These are phyloP conservation scores for Bipolaris bicolor DNA, from an alignment of 2,329 filamentous ascomycete genomes.

Conservation along the genomic window DNA sequence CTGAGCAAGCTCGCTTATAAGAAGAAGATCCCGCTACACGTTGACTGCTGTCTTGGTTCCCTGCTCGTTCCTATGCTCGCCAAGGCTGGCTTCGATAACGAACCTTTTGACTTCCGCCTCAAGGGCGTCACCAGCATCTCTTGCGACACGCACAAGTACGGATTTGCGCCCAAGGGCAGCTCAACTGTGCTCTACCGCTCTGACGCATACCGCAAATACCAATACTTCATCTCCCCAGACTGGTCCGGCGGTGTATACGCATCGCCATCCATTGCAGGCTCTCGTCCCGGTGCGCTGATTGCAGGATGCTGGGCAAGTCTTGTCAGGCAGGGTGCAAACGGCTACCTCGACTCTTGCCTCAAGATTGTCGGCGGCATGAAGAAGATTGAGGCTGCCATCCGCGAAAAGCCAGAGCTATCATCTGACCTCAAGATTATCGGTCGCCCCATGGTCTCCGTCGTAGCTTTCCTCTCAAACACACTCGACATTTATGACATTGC, in stretches of 20 bases:
- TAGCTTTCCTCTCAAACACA: slow-evolving; percentile 83
- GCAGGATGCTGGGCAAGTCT: slow-evolving; percentile 94
- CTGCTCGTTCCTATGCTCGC: slow-evolving; percentile 93
- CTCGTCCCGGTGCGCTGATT: slow-evolving; percentile 89
- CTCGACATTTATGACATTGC: slow-evolving; percentile 94
- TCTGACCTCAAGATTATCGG: slow-evolving; percentile 81
- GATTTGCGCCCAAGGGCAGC: slow-evolving; percentile 97
- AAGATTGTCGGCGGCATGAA: slow-evolving; percentile 87
- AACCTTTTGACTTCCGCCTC: slow-evolving; percentile 90
- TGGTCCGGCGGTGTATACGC: slow-evolving; percentile 98
- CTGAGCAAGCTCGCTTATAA: slow-evolving; percentile 83
- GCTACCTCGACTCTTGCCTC: slow-evolving; percentile 85
- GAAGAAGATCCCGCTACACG: slow-evolving; percentile 85
- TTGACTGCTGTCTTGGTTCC: slow-evolving; percentile 96
- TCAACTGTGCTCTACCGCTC: slow-evolving; percentile 90
- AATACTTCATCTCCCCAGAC: slow-evolving; percentile 95
- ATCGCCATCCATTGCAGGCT: slow-evolving; percentile 88
- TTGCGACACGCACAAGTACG: slow-evolving; percentile 98
- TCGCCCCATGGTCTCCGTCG: slow-evolving; percentile 84
- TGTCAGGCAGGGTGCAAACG: slow-evolving; percentile 84
- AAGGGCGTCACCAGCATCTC: slow-evolving; percentile 94
- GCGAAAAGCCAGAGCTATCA: slow-evolving; percentile 69
- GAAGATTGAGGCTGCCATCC: slow-evolving; percentile 76
- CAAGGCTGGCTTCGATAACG: slow-evolving; percentile 88
- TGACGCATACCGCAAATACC: slow-evolving; percentile 77